Conservation (phyloP, 495 filamentous ascomycete genomes). For the Aspergillus homomorphus region DNA sequence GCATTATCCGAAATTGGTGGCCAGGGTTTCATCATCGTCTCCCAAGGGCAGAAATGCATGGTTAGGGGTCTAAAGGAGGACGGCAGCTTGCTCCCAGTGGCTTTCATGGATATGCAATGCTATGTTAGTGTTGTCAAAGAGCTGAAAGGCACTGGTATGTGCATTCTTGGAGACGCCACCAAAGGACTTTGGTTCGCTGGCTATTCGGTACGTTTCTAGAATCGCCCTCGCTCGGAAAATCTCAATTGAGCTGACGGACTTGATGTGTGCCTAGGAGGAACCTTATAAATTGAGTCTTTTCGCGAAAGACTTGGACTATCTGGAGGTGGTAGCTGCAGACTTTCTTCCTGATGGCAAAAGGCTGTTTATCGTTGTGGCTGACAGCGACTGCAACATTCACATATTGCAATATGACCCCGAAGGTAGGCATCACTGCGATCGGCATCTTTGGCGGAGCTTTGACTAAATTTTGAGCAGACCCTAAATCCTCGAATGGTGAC, state of each 20-base stretch:
- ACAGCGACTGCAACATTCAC: constrained; percentile 82
- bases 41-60: constrained; percentile 97
- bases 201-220: constrained; percentile 61
- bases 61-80: constrained; percentile 95
- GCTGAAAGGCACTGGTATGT: constrained; percentile 76
- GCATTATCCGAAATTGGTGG: constrained; percentile 83
- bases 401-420: constrained; percentile 94
- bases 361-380: constrained; percentile 76
- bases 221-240: background rate
- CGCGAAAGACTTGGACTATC: constrained; percentile 71
- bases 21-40: constrained; percentile 84
- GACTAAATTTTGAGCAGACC: constrained; percentile 55
- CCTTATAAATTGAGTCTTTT: constrained; percentile 95
- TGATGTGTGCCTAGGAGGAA: constrained; percentile 55
- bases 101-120: constrained; percentile 97
- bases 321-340: constrained; percentile 80
- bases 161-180: constrained; percentile 79
- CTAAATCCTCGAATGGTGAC: constrained; percentile 86
- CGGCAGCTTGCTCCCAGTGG: constrained; percentile 82
- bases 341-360: constrained; percentile 85
- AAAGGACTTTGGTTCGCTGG: constrained; percentile 95
- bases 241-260: background rate
- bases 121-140: constrained; percentile 81
- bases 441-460: background rate
- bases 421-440: constrained; percentile 39